A percentile compares a stretch with the other conserved stretches of the same genome.
Evolutionary conservation across 139 green algal genomes (phyloP).

Genomic region (Ettlia oleoabundans): DNA sequence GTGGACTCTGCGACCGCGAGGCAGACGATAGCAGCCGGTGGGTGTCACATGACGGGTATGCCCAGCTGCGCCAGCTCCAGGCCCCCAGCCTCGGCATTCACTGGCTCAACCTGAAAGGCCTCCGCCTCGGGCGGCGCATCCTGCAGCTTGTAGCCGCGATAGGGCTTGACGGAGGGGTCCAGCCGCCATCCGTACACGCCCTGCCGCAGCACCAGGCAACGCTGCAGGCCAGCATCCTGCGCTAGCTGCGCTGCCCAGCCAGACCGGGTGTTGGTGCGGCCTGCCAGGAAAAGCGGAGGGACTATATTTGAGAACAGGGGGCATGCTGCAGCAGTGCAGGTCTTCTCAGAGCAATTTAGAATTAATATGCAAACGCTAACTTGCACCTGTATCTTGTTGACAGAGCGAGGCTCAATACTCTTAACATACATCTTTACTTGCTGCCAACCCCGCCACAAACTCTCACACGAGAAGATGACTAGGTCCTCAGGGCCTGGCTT

Average conservation of each 20-base stretch:
- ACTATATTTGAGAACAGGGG: no score
- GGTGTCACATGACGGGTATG: constrained; percentile 29
- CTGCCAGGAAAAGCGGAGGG: no score
- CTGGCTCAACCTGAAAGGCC: constrained; percentile 35
- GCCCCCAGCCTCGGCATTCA: constrained; percentile 28
- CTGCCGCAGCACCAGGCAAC: constrained; percentile 51
- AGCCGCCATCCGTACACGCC: constrained; percentile 72
- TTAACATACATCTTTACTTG: background rate
- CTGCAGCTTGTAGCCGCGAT: constrained; percentile 58
- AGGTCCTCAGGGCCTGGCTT: constrained; percentile 49
- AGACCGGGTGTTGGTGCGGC: constrained; percentile 60
- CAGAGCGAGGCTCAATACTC: no score
- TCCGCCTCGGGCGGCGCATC: constrained; percentile 65
- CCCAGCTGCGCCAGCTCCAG: constrained; percentile 27
- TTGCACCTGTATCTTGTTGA: no score
- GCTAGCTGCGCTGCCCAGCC: constrained; percentile 76
- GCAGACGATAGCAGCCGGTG: no score
- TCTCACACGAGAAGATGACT: constrained; percentile 61
- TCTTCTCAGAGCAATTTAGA: no score
- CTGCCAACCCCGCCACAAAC: background rate
- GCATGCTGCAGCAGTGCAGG: no score
- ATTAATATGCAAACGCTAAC: no score
- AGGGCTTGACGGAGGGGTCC: constrained; percentile 63
- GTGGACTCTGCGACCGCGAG: no score
- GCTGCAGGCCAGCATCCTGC: constrained; percentile 45